Evolutionary conservation across 352 stramenopile genomes (phyloP).

Genomic region (Globisporangium camurandrum): DNA sequence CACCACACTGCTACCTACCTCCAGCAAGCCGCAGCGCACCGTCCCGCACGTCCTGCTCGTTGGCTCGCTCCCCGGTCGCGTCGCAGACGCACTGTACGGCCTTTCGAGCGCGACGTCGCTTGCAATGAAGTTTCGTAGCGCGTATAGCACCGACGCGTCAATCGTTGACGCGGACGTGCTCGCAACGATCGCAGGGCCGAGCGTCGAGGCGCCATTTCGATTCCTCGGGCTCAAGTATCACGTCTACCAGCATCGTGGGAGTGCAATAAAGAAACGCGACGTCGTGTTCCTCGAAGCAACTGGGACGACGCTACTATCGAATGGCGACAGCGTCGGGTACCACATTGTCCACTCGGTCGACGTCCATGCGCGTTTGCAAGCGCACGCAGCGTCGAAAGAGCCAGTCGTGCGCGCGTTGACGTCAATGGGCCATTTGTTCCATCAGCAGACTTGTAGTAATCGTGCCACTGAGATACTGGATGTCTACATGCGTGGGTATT

Average conservation of each 20-base stretch:
- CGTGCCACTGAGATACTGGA: conserved; percentile 3
- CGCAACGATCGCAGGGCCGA: conserved; percentile 31
- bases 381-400: no score
- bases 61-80: conserved; percentile 30
- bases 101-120: conserved; percentile 37
- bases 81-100: conserved; percentile 62
- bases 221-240: conserved; percentile 27
- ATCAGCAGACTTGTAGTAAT: conserved; percentile 1
- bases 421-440: conserved; percentile 14
- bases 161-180: conserved; percentile 25
- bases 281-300: conserved; percentile 52
- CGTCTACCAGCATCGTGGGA: conserved; percentile 10
- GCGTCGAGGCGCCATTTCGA: conserved; percentile 31
- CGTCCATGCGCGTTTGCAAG: conserved; percentile 13
- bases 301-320: conserved; percentile 17
- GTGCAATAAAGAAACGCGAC: conserved; percentile 41
- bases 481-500: conserved; percentile 19
- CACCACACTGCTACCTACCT: background rate
- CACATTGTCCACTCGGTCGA: conserved; percentile 48
- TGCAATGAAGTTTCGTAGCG: conserved; percentile 52
- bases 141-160: conserved; percentile 10
- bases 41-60: conserved; percentile 33
- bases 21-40: conserved; percentile 7
- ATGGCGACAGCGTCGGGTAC: conserved; percentile 43
- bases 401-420: conserved; percentile 11